Base-by-base conservation (phyloP, 805 yeast species). In the Teunomyces tritomae region DNA sequence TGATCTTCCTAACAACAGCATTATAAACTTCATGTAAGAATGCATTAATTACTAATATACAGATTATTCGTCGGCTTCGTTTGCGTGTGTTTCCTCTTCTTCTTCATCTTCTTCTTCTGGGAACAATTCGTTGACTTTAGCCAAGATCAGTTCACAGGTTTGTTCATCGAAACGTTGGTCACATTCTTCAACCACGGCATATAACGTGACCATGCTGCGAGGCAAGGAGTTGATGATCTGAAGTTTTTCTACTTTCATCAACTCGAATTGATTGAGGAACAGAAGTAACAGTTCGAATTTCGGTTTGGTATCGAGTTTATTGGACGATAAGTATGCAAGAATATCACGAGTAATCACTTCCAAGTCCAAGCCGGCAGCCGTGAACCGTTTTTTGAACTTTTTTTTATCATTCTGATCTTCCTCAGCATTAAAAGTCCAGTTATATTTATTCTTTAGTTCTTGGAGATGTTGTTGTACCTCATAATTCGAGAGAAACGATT, bases 131-230 rank as follows among this genome's bases (percentile, higher is more conserved):
- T 67, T 58, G 14, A 89, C 73, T 44, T 83, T 74, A 4, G 69
- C 78, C 28, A 92, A 53, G 2, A 92, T 77, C 3, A 71, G 69
- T 40, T 82, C 78, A 43, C 87, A 75, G 50, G 83, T 76, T 1
- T 80, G 85, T 49, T 87, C 88, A n/a, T 71, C 68, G 57, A 90
- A 85, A 56, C 99, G 74, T 51, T 81, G 83, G 56, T 92, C 99
- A 65, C 96, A 92, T 61, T 94, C 98, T 61, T 92, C 99, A 1
- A 92, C 82, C 27, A 92, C 70, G 0, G 94, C 77, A 62, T 83
- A 89, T 44, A 92, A 72, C 32, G 81, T 84, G 9, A 91, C 97
- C 74, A 89, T 70, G 4, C 89, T 80, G 40, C 84, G 73, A 1
- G 99, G 99, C 27, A 89, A 74, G 6, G 83, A 73, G 63, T 92